A percentile compares a stretch with the other conserved stretches of the same genome.
Evolutionary conservation across 2,329 filamentous ascomycete genomes (phyloP).

Genomic region (Lachnellula arida): DNA sequence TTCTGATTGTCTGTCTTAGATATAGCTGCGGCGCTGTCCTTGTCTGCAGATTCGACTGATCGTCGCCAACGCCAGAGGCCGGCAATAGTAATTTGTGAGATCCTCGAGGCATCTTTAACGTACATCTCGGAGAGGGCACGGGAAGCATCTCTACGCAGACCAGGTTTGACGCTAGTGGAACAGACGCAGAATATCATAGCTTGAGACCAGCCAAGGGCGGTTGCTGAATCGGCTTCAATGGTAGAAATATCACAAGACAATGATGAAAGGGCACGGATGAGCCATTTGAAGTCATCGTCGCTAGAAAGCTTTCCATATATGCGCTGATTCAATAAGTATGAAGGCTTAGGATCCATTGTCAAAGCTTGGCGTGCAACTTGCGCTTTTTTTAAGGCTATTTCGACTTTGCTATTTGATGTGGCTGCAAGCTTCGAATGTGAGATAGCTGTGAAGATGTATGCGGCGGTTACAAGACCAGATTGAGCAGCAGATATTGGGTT

Average conservation of each 20-base stretch:
- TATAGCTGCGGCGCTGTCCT: constrained; percentile 65
- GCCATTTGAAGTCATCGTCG: constrained; percentile 76
- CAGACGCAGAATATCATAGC: constrained; percentile 76
- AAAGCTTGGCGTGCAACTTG: constrained; percentile 62
- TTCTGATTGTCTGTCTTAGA: constrained; percentile 61
- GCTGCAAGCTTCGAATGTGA: constrained; percentile 49
- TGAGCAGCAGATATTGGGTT: constrained; percentile 79
- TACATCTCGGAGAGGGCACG: constrained; percentile 63
- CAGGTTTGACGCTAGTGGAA: constrained; percentile 54
- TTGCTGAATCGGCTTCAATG: constrained; percentile 43
- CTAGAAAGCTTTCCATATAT: constrained; percentile 75
- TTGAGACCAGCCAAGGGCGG: constrained; percentile 74
- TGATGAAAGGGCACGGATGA: constrained; percentile 63
- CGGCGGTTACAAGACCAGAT: constrained; percentile 74
- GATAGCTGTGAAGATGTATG: constrained; percentile 68
- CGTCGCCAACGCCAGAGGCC: constrained; percentile 80
- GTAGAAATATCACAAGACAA: constrained; percentile 48
- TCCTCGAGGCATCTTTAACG: constrained; percentile 47
- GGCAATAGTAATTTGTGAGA: constrained; percentile 60
- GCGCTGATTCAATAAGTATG: constrained; percentile 78
- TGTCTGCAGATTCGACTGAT: constrained; percentile 63
- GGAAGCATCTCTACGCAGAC: constrained; percentile 59
- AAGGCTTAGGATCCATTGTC: constrained; percentile 71
- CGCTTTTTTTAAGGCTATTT: constrained; percentile 55
- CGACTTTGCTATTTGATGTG: constrained; percentile 50